These are phyloP conservation scores for Corylus avellana DNA, from an alignment of 306 rosid genomes.

Conservation along the genomic window DNA sequence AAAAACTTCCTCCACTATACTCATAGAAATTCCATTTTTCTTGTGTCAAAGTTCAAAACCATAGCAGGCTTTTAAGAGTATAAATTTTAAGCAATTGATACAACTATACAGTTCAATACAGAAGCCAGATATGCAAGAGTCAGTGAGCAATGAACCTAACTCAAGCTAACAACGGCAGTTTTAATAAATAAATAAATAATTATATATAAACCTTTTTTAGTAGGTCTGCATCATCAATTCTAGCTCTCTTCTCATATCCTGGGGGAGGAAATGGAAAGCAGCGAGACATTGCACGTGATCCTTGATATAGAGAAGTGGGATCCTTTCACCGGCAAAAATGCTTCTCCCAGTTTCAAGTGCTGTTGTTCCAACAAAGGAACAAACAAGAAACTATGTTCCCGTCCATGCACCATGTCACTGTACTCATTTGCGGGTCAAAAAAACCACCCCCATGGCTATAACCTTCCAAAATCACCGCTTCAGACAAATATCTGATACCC, in stretches of 20 bases:
- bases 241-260: conserved; percentile 22
- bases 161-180: not conserved
- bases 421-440: conserved; percentile 10
- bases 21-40: not conserved
- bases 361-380: conserved; percentile 30
- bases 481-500: not conserved
- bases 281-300: conserved; percentile 23
- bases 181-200: not conserved
- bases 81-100: not conserved
- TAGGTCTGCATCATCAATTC: conserved; percentile 18
- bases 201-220: conserved; percentile 22
- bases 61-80: not conserved
- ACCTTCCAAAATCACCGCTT: not conserved
- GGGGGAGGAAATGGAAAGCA: conserved; percentile 30
- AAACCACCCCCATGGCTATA: not conserved
- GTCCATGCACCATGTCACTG: conserved; percentile 27
- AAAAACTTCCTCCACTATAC: conserved; percentile 3
- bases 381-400: conserved; percentile 10
- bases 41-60: not conserved
- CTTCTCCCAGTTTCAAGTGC: conserved; percentile 15
- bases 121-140: not conserved
- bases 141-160: not conserved
- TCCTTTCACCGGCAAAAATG: conserved; percentile 6
- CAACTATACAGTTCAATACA: not conserved
- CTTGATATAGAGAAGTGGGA: conserved; percentile 13